Evolutionary conservation across 129 eudicot genomes (phyloP).

Genomic region (Chrysanthemum lavandulifolium): DNA sequence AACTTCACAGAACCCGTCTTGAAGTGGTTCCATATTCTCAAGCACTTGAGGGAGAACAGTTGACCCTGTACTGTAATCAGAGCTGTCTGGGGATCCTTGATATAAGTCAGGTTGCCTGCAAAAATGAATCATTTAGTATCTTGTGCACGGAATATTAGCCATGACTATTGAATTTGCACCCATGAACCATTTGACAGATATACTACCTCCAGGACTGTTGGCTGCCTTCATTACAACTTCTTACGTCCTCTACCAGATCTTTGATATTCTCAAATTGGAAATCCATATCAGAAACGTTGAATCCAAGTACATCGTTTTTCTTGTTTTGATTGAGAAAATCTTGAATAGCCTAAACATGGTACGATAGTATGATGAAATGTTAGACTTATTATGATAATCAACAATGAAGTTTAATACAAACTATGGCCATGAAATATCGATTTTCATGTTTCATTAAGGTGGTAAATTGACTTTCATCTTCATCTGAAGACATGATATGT

Average conservation of each 20-base stretch:
- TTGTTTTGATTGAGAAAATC: slow-evolving; percentile 65
- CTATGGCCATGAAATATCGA: neutral
- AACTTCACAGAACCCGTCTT: slow-evolving; percentile 16
- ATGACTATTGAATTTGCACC: slow-evolving; percentile 7
- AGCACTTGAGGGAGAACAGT: slow-evolving; percentile 44
- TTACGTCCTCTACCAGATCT: slow-evolving; percentile 53
- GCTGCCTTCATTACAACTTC: slow-evolving; percentile 58
- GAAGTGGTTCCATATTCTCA: slow-evolving; percentile 48
- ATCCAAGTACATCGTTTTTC: slow-evolving; percentile 44
- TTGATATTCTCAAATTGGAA: slow-evolving; percentile 55
- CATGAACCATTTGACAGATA: neutral
- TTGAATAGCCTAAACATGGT: slow-evolving; percentile 62
- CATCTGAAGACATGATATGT: slow-evolving; percentile 1
- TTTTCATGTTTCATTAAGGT: no score
- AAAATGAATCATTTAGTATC: slow-evolving; percentile 1
- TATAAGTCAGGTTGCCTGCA: slow-evolving; percentile 78
- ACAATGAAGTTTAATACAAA: neutral
- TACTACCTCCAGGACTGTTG: slow-evolving; percentile 74
- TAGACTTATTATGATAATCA: neutral
- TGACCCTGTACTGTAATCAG: slow-evolving; percentile 96
- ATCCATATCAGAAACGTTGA: slow-evolving; percentile 45
- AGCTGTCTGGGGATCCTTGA: slow-evolving; percentile 78
- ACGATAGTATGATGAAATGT: slow-evolving; percentile 14
- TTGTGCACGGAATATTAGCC: neutral
- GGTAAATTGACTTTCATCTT: neutral